Percentiles rank a stretch among this genome's conserved stretches.
Evolutionary conservation across 768 basidiomycete genomes (phyloP).

Genomic region (Antrodiella citrinella): DNA sequence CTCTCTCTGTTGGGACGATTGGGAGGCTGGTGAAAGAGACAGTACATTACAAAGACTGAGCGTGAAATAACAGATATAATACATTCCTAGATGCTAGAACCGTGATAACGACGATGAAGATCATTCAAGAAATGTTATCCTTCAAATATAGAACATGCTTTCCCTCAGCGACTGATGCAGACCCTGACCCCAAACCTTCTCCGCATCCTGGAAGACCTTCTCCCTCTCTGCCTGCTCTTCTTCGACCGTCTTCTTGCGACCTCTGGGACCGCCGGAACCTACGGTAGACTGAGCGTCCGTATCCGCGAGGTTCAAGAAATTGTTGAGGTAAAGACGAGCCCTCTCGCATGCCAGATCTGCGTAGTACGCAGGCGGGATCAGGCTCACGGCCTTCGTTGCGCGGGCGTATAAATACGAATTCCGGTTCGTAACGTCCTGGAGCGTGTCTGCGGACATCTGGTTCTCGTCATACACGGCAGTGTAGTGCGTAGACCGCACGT

Average conservation of each 20-base stretch:
- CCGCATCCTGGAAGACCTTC: slow-evolving; percentile 33
- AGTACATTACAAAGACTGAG: too few relatives aligned
- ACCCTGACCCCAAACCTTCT: slow-evolving; percentile 24
- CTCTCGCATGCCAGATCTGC: slow-evolving; percentile 80
- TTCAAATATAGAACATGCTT: slow-evolving; percentile 71
- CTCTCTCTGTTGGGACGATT: slow-evolving; percentile 53
- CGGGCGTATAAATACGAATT: slow-evolving; percentile 71
- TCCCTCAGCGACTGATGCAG: slow-evolving; percentile 48
- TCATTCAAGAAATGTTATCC: too few relatives aligned
- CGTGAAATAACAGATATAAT: neutral
- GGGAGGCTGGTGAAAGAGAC: slow-evolving; percentile 31
- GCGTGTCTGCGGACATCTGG: slow-evolving; percentile 53
- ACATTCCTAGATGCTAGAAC: neutral
- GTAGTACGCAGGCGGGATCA: slow-evolving; percentile 75
- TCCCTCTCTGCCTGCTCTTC: slow-evolving; percentile 25
- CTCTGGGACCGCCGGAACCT: slow-evolving; percentile 15
- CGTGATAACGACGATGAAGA: neutral
- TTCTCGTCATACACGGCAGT: slow-evolving; percentile 76
- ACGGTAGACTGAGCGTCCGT: slow-evolving; percentile 14
- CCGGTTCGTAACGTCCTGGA: slow-evolving; percentile 68
- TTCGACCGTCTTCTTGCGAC: slow-evolving; percentile 26
- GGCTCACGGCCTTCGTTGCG: slow-evolving; percentile 77
- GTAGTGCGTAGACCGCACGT: slow-evolving; percentile 70
- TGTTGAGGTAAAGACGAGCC: slow-evolving; percentile 68
- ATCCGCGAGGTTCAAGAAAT: slow-evolving; percentile 46